phyloP scores from a whole-genome alignment of 2,329 filamentous ascomycete genomes.

The Sphaerostilbella broomeana region DNA sequence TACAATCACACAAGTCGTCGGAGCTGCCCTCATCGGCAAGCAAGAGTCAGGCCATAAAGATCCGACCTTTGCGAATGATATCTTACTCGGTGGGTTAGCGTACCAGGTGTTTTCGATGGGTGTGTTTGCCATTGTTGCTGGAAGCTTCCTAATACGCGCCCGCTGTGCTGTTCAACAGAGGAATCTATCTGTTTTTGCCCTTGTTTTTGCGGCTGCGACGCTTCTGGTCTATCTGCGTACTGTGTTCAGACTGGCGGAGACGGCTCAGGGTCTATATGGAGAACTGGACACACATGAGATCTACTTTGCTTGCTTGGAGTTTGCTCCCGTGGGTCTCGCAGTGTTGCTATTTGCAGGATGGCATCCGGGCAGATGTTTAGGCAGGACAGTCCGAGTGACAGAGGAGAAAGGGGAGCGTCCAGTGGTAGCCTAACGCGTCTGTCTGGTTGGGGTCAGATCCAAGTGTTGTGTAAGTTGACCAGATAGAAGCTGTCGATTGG shows the following conservation, averaged over 20 bases:
- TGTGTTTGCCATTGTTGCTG: conserved; percentile 39
- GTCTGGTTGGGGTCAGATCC: too few relatives aligned
- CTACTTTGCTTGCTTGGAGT: conserved; percentile 49
- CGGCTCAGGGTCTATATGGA: conserved; percentile 40
- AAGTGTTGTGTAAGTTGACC: too few relatives aligned
- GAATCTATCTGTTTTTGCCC: conserved; percentile 33
- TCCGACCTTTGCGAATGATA: conserved; percentile 46
- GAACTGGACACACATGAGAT: conserved; percentile 43
- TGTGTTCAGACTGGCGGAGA: conserved; percentile 48
- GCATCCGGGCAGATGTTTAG: conserved; percentile 25
- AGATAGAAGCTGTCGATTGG: too few relatives aligned
- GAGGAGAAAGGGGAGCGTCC: conserved; percentile 7
- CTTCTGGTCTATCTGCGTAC: conserved; percentile 47
- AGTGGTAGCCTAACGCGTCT: too few relatives aligned
- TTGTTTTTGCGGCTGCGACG: conserved; percentile 37
- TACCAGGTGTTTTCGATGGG: conserved; percentile 49
- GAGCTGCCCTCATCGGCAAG: conserved; percentile 47
- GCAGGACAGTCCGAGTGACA: conserved; percentile 17
- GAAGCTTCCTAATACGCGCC: conserved; percentile 35
- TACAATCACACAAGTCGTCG: conserved; percentile 46
- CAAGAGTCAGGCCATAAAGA: conserved; percentile 42
- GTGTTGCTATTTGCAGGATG: conserved; percentile 36
- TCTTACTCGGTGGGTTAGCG: conserved; percentile 47
- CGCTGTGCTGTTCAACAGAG: conserved; percentile 21
- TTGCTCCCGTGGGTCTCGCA: conserved; percentile 45